A percentile compares a stretch with the other conserved stretches of the same genome.
These are phyloP conservation scores for Anastatica hierochuntica DNA, from an alignment of 345 rosid genomes.

Conservation along the genomic window DNA sequence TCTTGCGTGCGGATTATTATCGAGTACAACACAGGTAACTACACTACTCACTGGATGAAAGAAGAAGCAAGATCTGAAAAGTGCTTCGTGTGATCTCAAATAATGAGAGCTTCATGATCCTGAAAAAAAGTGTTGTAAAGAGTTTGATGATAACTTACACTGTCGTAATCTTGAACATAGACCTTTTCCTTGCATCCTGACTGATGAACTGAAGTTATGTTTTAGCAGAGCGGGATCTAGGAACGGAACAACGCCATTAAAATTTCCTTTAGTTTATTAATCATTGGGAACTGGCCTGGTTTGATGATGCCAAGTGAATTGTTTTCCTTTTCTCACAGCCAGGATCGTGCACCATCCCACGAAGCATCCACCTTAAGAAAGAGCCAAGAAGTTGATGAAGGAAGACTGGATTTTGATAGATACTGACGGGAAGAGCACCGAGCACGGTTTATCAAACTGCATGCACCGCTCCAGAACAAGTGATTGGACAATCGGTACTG, in stretches of 20 bases:
- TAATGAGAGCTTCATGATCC: too few relatives aligned
- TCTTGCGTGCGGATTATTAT: slow-evolving; percentile 55
- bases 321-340: slow-evolving; percentile 33
- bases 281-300: neutral
- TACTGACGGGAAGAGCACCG: slow-evolving; percentile 1
- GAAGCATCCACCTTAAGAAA: slow-evolving; percentile 66
- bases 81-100: too few relatives aligned
- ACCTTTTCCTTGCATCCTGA: too few relatives aligned
- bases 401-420: slow-evolving; percentile 10
- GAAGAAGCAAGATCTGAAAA: too few relatives aligned
- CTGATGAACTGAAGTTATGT: too few relatives aligned
- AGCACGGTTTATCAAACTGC: slow-evolving; percentile 8
- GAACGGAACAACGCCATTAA: too few relatives aligned
- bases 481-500: slow-evolving; percentile 2
- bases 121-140: too few relatives aligned
- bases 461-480: slow-evolving; percentile 3
- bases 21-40: slow-evolving; percentile 51
- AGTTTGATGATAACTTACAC: too few relatives aligned
- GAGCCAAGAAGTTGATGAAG: slow-evolving; percentile 71
- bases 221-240: too few relatives aligned
- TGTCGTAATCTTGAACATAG: too few relatives aligned
- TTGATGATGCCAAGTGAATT: slow-evolving; percentile 11
- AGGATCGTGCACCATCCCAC: slow-evolving; percentile 34
- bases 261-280: neutral
- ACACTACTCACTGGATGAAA: too few relatives aligned